Evolutionary conservation across 2,329 filamentous ascomycete species (phyloP).

Genomic region (Trichoderma gracile): DNA sequence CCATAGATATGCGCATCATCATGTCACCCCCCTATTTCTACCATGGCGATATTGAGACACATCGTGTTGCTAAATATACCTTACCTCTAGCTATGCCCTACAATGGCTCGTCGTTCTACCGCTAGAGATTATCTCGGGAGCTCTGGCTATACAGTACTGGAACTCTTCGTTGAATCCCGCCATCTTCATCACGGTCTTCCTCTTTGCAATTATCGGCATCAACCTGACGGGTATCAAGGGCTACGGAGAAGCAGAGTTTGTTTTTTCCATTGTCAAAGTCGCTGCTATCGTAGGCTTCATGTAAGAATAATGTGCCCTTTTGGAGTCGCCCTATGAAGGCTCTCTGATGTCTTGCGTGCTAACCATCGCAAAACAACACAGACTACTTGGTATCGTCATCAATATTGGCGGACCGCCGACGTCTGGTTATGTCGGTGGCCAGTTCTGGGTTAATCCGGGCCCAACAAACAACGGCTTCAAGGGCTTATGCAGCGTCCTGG

Average conservation of each 20-base stretch:
- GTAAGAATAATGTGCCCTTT: not conserved
- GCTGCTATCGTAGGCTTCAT: conserved; percentile 17
- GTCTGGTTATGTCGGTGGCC: conserved; percentile 4
- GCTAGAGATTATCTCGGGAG: conserved; percentile 5
- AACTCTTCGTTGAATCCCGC: conserved; percentile 12
- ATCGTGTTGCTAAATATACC: not conserved
- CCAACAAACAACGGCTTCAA: conserved; percentile 12
- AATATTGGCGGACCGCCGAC: conserved; percentile 15
- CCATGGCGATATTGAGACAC: not conserved
- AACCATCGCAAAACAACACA: not conserved
- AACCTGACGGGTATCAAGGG: conserved; percentile 9
- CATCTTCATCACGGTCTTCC: conserved; percentile 9
- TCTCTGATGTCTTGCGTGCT: not conserved
- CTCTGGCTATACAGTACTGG: conserved; percentile 10
- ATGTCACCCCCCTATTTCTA: no score
- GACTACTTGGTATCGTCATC: conserved; percentile 7
- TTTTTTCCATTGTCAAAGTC: conserved; percentile 13
- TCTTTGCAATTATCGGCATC: not conserved
- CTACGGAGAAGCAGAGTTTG: conserved; percentile 10
- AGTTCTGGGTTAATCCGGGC: not conserved
- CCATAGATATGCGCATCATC: not conserved
- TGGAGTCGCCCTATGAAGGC: no score
- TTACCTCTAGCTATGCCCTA: not conserved
- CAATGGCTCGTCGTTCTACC: conserved; percentile 11
- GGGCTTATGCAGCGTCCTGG: conserved; percentile 12